Evolutionary conservation across 2,329 filamentous ascomycete species (phyloP), one percentile per base, ranked within the genome.

Genomic region (Hypoxylon sp.): DNA sequence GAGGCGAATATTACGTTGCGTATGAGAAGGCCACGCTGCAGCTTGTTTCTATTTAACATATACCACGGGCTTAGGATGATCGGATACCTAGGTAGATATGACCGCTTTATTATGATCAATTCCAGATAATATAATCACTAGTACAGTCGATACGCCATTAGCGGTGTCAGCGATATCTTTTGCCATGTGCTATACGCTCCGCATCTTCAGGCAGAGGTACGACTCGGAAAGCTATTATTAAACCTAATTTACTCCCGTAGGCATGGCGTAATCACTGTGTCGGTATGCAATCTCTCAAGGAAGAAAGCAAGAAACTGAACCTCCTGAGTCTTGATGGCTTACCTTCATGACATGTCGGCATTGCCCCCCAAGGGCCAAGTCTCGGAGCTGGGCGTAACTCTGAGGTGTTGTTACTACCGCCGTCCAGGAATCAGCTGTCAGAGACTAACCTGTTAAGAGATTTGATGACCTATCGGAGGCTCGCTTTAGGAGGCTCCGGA

Each of bases 91-190:
- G n/a, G n/a, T n/a, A 57, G 52, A 42, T 24, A 20, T 20, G 11
- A 26, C 26, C n/a, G 20, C 24, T 26, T n/a, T 46, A 14, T 48
- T 18, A 33, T 9, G 24, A 54, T 24, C 11, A 20, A 32, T 4
- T 20, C 20, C 18, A 36, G 40, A 46, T 46, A 56, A 56, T 56
- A 26, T 56, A 56, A 56, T 48, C 12, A 38, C 30, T 38, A 56
- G 42, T 38, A 36, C 9, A 40, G 8, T 14, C 11, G 2, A 12
- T 32, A 32, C 12, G 30, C 12, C 14, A 11, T 33, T 12, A 33
- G 3, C 6, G 24, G 24, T 26, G 3, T 26, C 3, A 6, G 3
- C 24, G 24, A 6, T n/a, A n/a, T n/a, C n/a, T n/a, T n/a, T n/a
- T n/a, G n/a, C n/a, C n/a, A n/a, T n/a, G n/a, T n/a, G n/a, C n/a